These are phyloP conservation scores for Melastoma candidum DNA, from an alignment of 441 rosid species.

Conservation along the genomic window DNA sequence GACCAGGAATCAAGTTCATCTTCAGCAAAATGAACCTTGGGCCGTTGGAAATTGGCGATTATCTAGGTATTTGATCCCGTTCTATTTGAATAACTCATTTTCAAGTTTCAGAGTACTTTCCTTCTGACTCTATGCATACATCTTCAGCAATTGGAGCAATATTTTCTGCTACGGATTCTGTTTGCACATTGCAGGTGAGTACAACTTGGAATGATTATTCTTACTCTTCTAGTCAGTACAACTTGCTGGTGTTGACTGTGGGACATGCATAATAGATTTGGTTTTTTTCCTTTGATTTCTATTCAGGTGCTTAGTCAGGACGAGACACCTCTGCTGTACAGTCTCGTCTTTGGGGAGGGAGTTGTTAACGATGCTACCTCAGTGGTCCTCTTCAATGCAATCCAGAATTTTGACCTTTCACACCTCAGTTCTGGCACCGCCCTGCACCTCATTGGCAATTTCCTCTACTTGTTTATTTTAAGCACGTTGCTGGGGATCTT, in stretches of 20 bases:
- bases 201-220: too few relatives aligned
- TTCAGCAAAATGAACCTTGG: slow-evolving; percentile 4
- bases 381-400: slow-evolving; percentile 12
- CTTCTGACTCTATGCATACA: slow-evolving; percentile 1
- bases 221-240: too few relatives aligned
- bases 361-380: slow-evolving; percentile 13
- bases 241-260: too few relatives aligned
- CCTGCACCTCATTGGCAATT: slow-evolving; percentile 9
- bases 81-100: not conserved
- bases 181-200: slow-evolving; percentile 9
- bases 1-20: slow-evolving; percentile 4
- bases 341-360: slow-evolving; percentile 10
- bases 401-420: slow-evolving; percentile 10
- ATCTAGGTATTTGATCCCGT: slow-evolving; percentile 3
- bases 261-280: too few relatives aligned
- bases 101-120: not conserved
- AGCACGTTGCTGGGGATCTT: slow-evolving; percentile 12
- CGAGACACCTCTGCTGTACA: slow-evolving; percentile 9
- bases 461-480: slow-evolving; percentile 10
- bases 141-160: slow-evolving; percentile 9
- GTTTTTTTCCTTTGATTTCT: not conserved
- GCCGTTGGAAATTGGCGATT: slow-evolving; percentile 4
- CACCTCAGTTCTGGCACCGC: slow-evolving; percentile 5
- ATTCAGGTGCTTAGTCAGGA: slow-evolving; percentile 13
- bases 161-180: slow-evolving; percentile 11